Evolutionary conservation across 31 red algal species (phyloP).

Genomic region (Endocladia muricata): DNA sequence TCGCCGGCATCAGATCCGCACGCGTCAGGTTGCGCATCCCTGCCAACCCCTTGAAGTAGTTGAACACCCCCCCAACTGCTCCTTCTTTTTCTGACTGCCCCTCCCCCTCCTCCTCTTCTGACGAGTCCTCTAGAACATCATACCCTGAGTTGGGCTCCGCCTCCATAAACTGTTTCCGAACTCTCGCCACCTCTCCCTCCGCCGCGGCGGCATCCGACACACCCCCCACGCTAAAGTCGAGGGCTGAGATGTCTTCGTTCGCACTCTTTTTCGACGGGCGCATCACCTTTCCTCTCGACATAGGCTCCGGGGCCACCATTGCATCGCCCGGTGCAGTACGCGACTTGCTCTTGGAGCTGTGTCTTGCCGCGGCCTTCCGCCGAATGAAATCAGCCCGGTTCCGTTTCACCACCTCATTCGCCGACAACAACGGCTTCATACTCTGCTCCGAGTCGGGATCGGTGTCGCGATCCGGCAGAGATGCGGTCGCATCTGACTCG

Average conservation of each 20-base stretch:
- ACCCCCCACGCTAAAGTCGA: conserved; percentile 54
- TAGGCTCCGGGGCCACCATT: background rate
- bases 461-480: background rate
- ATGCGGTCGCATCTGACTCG: background rate
- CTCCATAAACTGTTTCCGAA: conserved; percentile 61
- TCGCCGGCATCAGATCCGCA: conserved; percentile 66
- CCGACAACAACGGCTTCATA: background rate
- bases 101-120: conserved; percentile 4
- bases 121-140: conserved; percentile 25
- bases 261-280: conserved; percentile 32
- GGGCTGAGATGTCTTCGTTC: conserved; percentile 18
- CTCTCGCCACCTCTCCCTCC: conserved; percentile 20
- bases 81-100: background rate
- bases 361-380: background rate
- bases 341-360: background rate
- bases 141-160: conserved; percentile 32
- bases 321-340: background rate
- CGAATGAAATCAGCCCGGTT: conserved; percentile 30
- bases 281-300: conserved; percentile 33
- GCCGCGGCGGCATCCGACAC: background rate
- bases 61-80: conserved; percentile 37
- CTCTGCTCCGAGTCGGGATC: background rate
- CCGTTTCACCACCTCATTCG: conserved; percentile 18
- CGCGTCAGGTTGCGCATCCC: conserved; percentile 50
- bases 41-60: conserved; percentile 72